Conservation (phyloP, 148 eudicot species). For the Silene conica region DNA sequence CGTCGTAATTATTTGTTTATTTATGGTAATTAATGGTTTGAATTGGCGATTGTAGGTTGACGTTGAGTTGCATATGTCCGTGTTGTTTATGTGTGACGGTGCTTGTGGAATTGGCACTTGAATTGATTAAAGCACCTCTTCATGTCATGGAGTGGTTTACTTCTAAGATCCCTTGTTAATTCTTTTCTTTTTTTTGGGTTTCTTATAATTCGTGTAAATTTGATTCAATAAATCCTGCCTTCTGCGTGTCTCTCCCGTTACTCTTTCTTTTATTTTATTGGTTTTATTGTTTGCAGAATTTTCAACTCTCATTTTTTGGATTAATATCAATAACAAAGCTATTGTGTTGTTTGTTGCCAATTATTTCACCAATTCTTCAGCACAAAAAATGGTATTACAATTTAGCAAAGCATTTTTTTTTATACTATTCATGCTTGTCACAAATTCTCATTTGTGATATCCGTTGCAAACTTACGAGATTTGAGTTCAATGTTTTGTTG, state of each 20-base stretch:
- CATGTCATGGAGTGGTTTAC: slow-evolving; percentile 69
- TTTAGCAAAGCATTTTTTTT: no score
- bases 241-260: background rate
- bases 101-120: slow-evolving; percentile 55
- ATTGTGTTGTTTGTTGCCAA: no score
- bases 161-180: slow-evolving; percentile 50
- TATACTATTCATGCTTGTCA: no score
- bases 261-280: background rate
- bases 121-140: slow-evolving; percentile 58
- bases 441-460: no score
- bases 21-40: no score
- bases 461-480: no score
- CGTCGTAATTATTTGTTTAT: no score
- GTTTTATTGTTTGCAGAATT: background rate
- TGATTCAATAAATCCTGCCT: slow-evolving; percentile 1
- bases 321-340: no score
- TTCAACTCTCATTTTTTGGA: no score
- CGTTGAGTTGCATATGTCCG: slow-evolving; percentile 58
- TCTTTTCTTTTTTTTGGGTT: background rate
- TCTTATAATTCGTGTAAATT: background rate
- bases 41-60: slow-evolving; percentile 29
- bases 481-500: no score
- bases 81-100: slow-evolving; percentile 65
- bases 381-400: no score
- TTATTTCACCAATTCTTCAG: no score